Base-by-base conservation (phyloP, 2,329 filamentous ascomycete genomes). In the Allantophomopsis cytisporea region DNA sequence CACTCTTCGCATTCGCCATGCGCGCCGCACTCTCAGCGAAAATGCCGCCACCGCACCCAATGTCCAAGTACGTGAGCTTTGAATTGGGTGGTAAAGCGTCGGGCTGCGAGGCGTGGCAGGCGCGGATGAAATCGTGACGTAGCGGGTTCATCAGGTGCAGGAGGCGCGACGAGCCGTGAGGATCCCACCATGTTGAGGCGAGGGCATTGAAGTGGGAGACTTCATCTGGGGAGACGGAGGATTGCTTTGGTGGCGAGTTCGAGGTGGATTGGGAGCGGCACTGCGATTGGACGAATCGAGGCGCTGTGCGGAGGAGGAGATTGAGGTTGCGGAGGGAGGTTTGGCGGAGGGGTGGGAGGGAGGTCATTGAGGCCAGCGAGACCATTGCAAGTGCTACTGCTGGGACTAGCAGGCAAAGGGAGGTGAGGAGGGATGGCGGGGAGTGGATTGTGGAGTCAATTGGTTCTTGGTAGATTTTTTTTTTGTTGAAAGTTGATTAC, bases 91-190 rank as follows among this genome's bases (percentile, higher is more conserved):
- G 47, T 7, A 59, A 44, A 17, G 62, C 53, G 36, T 64, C 61
- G 43, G 63, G 61, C 35, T 71, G 66, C 15, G 73, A 70, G 47
- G 68, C 60, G 36, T 80, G 73, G 56, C 89, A 95, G 45, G 66
- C 63, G 16, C 69, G 69, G 58, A 95, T 91, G 62, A 96, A 96
- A 61, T 87, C 79, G 64, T 96, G 88, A 28, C 91, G 87, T 35
- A 94, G 75, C 2, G 91, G 91, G 63, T 98, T 96, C 89, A 98
- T 96, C 49, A 94, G 80, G 61, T 98, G 91, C 2, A 98, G 76
- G 42, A 95, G 77, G 31, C 89, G 78, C 4, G 87, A 95, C 6
- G 89, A 81, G 38, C 91, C 91, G 55, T 94, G 79, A 1, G 89
- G 84, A 61, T 96, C 88, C 91, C 91, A 98, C 91, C 91, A 98